Conservation (phyloP, 345 rosid species). For the Psidium friedrichsthalianum region DNA sequence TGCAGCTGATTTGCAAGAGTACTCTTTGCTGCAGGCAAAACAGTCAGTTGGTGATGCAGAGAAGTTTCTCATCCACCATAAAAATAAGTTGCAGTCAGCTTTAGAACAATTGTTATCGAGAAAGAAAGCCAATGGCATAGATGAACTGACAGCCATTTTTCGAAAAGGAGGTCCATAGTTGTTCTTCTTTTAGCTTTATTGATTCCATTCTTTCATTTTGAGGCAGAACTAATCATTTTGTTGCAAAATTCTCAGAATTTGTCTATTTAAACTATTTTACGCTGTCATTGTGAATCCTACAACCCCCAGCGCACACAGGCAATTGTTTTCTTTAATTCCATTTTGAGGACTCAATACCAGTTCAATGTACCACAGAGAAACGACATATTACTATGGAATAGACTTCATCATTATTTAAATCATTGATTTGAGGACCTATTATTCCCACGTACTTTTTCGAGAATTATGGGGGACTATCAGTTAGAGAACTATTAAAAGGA, state of each 20-base stretch:
- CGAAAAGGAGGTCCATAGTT: constrained; percentile 35
- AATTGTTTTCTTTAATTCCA: neutral
- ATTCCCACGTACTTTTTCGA: neutral
- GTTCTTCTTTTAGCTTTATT: neutral
- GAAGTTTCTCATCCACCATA: constrained; percentile 49
- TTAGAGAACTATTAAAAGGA: neutral
- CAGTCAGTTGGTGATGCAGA: constrained; percentile 64
- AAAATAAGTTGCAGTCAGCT: constrained; percentile 39
- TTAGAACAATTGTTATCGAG: constrained; percentile 56
- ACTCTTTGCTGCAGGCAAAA: constrained; percentile 33
- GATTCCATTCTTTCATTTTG: neutral
- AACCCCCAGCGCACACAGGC: neutral
- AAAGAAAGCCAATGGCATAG: constrained; percentile 43
- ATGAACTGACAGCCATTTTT: constrained; percentile 46
- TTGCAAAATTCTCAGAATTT: neutral
- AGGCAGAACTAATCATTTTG: neutral
- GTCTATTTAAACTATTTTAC: neutral
- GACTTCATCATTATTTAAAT: neutral
- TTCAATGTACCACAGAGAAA: neutral
- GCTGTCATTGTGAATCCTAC: accelerated
- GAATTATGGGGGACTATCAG: neutral
- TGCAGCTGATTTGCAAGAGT: neutral
- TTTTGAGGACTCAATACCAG: neutral
- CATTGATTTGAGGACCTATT: neutral
- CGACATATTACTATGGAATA: neutral